Base-by-base conservation (phyloP, 2,329 filamentous ascomycete genomes). In the Colletotrichum caudatum region DNA sequence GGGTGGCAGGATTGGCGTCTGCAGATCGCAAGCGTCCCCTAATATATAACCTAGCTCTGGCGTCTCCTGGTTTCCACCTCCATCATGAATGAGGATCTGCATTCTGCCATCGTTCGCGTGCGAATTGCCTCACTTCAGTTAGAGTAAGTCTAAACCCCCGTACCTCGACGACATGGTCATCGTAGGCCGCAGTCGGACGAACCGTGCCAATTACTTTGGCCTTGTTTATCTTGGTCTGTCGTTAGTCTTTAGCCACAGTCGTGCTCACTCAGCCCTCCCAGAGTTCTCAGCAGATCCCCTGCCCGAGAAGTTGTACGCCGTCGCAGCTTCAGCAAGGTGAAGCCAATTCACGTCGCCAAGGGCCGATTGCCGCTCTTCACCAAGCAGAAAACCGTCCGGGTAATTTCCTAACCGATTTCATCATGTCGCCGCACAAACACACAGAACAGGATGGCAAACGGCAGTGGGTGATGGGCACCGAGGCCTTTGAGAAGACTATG, bases 91-190 rank as follows among this genome's bases (percentile, higher is more conserved):
- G 79, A 83, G 53, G 82, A 85, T 58, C 77, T 86, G 51, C 82
- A 84, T 73, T 76, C 79, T 46, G 79, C 82, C 48, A 76, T 87
- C 46, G 80, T 82, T 67, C 83, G 84, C 63, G 79, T 87, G 71
- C 84, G 85, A 73, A 82, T 88, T 72, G 84, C 84, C 37, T 80
- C 85, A 37, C 77, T 86, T 46, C 83, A 85, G 77, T 82, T 81
- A 56, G 79, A 85, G 85, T 87, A 78, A 75, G 85, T 82, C 16
- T n/a, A 8, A 20, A 14, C 14, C 35, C 56, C 33, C 23, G 12
- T n/a, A 29, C 51, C 26, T 14, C 26, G 14, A 51, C 50, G 18
- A 7, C 23, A 48, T 39, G n/a, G 29, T 39, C 58, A 61, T 20
- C 11, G 20, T 16, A 59, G 57, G 11, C 1, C 2, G 18, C n/a